Base-by-base conservation (phyloP, 495 filamentous ascomycete species). In the Lentithecium fluviatile region DNA sequence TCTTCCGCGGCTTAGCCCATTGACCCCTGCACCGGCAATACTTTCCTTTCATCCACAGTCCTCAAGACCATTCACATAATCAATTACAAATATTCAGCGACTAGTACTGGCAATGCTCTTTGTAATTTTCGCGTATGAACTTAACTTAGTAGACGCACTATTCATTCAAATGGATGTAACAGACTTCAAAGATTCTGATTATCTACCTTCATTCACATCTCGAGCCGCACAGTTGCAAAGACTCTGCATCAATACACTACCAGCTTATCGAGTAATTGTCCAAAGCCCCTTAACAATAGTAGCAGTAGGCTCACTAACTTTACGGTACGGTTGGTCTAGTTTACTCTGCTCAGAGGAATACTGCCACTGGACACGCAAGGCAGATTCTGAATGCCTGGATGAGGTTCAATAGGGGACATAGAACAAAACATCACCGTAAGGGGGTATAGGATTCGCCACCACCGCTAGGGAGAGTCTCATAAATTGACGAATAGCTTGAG, bases 381-480 rank as follows among this genome's bases (percentile, higher is more conserved):
- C 42, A 50, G 43, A 24, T 15, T 53, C 25, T 32, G 19, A 56
- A 56, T 56, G 52, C 56, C 59, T 62, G 29, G 59, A 56, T 26
- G 59, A 62, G 59, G 51, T 56, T 49, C 46, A 25, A 37, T 56
- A 52, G 37, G 42, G 38, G 29, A 52, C 51, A 38, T 32, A 20
- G 52, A 56, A 47, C 59, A 56, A 62, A 62, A 56, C 43, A 47
- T 62, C 42, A 62, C 59, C 42, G 50, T 47, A 24, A 62, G 56
- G 59, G 43, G 56, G 49, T 52, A 59, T 23, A 45, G 50, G 52
- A 62, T 37, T 42, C 52, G 59, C 51, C 40, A 29, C 59, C 34
- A 43, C n/a, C n/a, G n/a, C 38, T 49, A 62, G 52, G 32, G 42
- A 62, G 52, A 23, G 23, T 60, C 57, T 60, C 54, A 12, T 48